These are phyloP conservation scores for Acanthamoeba healyi DNA, from an alignment of 208 protist species.

Conservation along the genomic window DNA sequence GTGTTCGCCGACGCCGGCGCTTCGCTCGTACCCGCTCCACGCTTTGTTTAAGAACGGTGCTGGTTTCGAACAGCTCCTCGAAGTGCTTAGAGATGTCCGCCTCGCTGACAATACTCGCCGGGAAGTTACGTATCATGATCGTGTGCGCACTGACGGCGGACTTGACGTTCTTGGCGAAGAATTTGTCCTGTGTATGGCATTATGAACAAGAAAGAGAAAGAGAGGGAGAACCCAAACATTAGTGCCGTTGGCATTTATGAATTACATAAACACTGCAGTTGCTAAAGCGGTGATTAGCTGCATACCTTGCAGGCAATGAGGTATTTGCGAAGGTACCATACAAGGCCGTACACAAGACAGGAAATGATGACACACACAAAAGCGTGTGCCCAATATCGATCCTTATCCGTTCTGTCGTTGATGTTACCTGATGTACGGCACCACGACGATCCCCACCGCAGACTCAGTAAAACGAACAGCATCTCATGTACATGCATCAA, in stretches of 20 bases:
- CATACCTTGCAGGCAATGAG: constrained; percentile 24
- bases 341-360: constrained; percentile 34
- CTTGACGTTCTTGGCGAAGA: constrained; percentile 8
- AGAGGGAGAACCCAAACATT: background rate
- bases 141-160: constrained; percentile 56
- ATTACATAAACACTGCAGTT: too few species aligned
- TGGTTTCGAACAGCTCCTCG: constrained; percentile 50
- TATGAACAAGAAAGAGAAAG: background rate
- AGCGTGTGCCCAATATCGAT: constrained; percentile 47
- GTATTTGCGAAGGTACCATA: constrained; percentile 47
- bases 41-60: background rate
- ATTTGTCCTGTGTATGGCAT: constrained; percentile 24
- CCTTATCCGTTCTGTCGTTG: background rate
- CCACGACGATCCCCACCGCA: too few species aligned
- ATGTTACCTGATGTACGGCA: constrained; percentile 7
- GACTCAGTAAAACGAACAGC: background rate
- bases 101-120: constrained; percentile 2
- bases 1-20: constrained; percentile 5
- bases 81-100: constrained; percentile 21
- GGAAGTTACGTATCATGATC: constrained; percentile 71
- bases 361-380: constrained; percentile 49
- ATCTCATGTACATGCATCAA: too few species aligned
- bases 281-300: background rate
- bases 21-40: constrained; percentile 22
- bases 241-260: background rate